Evolutionary conservation across 148 eudicot genomes (phyloP).

Genomic region (Amaranthus cruentus): DNA sequence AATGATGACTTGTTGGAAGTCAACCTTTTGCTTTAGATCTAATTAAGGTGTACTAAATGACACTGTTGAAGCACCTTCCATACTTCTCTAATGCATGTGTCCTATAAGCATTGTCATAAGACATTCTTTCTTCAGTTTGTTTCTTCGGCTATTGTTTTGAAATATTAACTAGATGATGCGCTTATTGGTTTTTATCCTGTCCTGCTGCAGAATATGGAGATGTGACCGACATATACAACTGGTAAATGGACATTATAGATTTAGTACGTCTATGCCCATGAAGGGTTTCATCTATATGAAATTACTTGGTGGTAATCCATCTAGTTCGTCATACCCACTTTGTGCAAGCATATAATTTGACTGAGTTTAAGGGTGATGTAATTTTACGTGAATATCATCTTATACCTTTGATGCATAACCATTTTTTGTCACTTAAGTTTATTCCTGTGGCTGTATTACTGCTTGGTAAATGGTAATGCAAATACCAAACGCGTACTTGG

Average conservation of each 20-base stretch:
- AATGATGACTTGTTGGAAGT: background rate
- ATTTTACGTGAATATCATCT: background rate
- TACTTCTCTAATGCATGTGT: background rate
- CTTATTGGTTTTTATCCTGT: conserved; percentile 12
- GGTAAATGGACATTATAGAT: conserved; percentile 42
- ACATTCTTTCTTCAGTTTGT: background rate
- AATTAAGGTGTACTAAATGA: background rate
- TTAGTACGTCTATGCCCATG: conserved; percentile 15
- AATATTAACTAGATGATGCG: background rate
- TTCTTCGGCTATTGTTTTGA: background rate
- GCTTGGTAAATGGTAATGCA: background rate
- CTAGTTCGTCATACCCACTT: background rate
- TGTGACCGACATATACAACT: conserved; percentile 91
- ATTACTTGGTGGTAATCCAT: background rate
- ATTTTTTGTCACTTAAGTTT: conserved; percentile 15
- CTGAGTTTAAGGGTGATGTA: background rate
- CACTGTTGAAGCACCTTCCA: background rate
- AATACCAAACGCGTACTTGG: background rate
- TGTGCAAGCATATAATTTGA: background rate
- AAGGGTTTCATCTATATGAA: background rate
- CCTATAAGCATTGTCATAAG: background rate
- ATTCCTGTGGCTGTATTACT: background rate
- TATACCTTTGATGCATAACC: background rate
- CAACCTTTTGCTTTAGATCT: background rate
- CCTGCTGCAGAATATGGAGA: conserved; percentile 85